A percentile compares a stretch with the other conserved stretches of the same genome.
Evolutionary conservation across 805 yeast species (phyloP).

Genomic region (Phaffomyces opuntiae): DNA sequence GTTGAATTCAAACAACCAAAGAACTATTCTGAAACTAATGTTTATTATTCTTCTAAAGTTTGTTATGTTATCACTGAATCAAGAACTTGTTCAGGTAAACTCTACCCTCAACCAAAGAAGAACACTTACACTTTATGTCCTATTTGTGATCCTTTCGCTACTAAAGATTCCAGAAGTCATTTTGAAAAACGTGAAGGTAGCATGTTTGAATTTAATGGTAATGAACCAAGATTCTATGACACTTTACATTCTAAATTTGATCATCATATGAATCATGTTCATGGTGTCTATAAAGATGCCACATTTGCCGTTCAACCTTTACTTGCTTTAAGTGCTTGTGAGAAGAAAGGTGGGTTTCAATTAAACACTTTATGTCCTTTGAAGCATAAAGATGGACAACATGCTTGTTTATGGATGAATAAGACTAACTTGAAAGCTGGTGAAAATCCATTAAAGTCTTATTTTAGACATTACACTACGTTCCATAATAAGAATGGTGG

Average conservation of each 20-base stretch:
- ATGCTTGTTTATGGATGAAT: constrained; percentile 4
- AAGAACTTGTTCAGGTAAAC: constrained; percentile 6
- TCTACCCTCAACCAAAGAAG: constrained; percentile 4
- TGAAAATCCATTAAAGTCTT: constrained; percentile 4
- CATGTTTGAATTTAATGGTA: constrained; percentile 2
- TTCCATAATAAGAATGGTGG: background rate
- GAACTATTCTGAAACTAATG: constrained; percentile 9
- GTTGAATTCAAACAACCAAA: constrained; percentile 1
- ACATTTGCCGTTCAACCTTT: background rate
- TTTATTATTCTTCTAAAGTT: constrained; percentile 7
- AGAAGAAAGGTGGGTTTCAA: background rate
- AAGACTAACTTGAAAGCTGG: background rate
- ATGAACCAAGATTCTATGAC: constrained; percentile 8
- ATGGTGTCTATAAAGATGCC: constrained; percentile 7
- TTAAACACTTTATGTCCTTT: constrained; percentile 1
- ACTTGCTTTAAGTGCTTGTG: background rate
- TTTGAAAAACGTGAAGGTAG: constrained; percentile 1
- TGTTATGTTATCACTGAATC: constrained; percentile 6
- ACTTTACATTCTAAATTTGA: constrained; percentile 9
- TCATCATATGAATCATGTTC: constrained; percentile 12
- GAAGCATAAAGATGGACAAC: background rate
- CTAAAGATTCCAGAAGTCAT: background rate
- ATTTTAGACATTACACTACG: constrained; percentile 2
- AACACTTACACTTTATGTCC: constrained; percentile 14
- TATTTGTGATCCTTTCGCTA: constrained; percentile 9